Conservation (phyloP, 768 basidiomycete genomes). For the Boletus rubescentipes region DNA sequence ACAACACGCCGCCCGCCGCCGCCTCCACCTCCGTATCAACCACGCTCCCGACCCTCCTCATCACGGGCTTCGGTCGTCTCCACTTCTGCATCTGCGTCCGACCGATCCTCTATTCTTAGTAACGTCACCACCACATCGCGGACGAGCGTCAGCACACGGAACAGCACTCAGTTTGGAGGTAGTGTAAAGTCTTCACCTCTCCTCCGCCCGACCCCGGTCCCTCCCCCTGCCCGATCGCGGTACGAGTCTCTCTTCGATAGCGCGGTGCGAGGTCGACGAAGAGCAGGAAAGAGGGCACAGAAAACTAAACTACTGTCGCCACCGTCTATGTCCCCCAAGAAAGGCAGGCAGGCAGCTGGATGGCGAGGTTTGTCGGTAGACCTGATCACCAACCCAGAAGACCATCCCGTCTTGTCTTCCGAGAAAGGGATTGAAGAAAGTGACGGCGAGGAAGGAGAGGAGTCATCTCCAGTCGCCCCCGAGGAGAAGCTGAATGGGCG, state of each 20-base stretch:
- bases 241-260: conserved; percentile 67
- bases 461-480: conserved; percentile 25
- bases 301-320: conserved; percentile 31
- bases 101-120: conserved; percentile 64
- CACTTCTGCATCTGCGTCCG: conserved; percentile 47
- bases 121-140: conserved; percentile 37
- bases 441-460: conserved; percentile 31
- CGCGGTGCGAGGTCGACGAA: conserved; percentile 54
- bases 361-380: conserved; percentile 77
- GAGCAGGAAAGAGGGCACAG: conserved; percentile 33
- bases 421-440: conserved; percentile 14
- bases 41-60: conserved; percentile 32
- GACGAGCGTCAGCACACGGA: conserved; percentile 38
- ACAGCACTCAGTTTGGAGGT: conserved; percentile 23
- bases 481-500: conserved; percentile 55
- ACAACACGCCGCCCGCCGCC: conserved; percentile 38
- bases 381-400: conserved; percentile 49
- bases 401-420: conserved; percentile 19
- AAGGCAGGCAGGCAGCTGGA: conserved; percentile 58
- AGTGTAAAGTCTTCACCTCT: conserved; percentile 32
- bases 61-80: conserved; percentile 38
- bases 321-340: conserved; percentile 39
- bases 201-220: conserved; percentile 63
- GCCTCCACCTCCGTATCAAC: conserved; percentile 37
- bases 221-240: conserved; percentile 57